phyloP scores from a whole-genome alignment of 805 yeast genomes.

The Saturnispora kantuleensis region DNA sequence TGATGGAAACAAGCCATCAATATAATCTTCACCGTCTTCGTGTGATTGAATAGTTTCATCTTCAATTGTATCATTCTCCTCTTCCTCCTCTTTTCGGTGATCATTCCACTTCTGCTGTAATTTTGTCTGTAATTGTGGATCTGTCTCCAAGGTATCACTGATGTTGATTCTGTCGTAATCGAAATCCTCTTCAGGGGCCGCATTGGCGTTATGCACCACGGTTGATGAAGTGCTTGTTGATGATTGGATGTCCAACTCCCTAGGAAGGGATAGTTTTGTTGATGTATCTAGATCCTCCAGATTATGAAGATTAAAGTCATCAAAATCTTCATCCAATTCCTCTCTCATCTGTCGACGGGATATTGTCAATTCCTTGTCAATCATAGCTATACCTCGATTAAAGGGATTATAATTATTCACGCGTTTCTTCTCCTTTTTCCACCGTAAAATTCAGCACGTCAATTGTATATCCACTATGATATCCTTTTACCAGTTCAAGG shows the following conservation, averaged over 20 bases:
- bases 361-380: background rate
- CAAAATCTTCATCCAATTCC: conserved; percentile 12
- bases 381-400: background rate
- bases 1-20: conserved; percentile 38
- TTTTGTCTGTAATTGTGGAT: conserved; percentile 10
- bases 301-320: conserved; percentile 14
- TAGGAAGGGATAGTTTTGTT: conserved; percentile 5
- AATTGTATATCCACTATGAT: no score
- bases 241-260: conserved; percentile 12
- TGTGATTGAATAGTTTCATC: background rate
- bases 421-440: background rate
- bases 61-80: conserved; percentile 6
- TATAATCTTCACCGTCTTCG: conserved; percentile 28
- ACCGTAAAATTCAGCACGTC: background rate
- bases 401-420: background rate
- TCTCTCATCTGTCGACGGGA: conserved; percentile 3
- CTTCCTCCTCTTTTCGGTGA: conserved; percentile 1
- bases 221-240: conserved; percentile 23
- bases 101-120: conserved; percentile 4
- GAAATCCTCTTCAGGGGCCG: conserved; percentile 1
- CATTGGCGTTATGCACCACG: conserved; percentile 16
- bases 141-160: conserved; percentile 20
- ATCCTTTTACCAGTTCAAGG: no score
- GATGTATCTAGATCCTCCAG: conserved; percentile 9
- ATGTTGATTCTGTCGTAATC: conserved; percentile 1